phyloP scores from a whole-genome alignment of 73 alveolate genomes.

The Halteria grandinella region DNA sequence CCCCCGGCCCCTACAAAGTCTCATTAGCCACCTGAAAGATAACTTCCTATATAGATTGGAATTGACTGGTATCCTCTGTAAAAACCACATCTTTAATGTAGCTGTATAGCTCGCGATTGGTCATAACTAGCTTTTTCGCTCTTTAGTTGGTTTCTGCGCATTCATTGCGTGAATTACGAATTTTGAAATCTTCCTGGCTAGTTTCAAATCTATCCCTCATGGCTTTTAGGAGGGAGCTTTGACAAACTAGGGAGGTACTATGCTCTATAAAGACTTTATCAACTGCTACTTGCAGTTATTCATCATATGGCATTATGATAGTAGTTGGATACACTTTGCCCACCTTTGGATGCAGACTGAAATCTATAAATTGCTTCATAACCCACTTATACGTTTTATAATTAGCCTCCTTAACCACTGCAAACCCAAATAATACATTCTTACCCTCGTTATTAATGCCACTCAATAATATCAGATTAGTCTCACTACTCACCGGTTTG shows the following conservation, averaged over 20 bases:
- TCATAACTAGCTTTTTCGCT: too few relatives aligned
- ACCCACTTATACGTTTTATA: constrained; percentile 13
- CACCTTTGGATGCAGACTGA: constrained; percentile 6
- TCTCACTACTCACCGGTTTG: background rate
- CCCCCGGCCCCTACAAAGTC: too few relatives aligned
- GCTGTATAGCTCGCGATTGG: too few relatives aligned
- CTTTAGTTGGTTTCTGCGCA: too few relatives aligned
- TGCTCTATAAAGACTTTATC: background rate
- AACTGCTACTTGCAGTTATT: constrained; percentile 13
- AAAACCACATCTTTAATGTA: constrained; percentile 35
- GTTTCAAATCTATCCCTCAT: too few relatives aligned
- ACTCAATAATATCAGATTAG: background rate
- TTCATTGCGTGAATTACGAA: too few relatives aligned
- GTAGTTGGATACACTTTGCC: constrained; percentile 38
- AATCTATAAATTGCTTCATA: constrained; percentile 25
- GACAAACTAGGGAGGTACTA: too few relatives aligned
- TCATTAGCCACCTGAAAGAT: constrained; percentile 28
- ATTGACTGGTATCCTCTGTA: constrained; percentile 8
- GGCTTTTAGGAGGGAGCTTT: too few relatives aligned
- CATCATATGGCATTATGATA: constrained; percentile 14
- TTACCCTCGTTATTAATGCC: constrained; percentile 47
- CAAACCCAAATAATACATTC: constrained; percentile 52
- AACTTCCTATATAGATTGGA: constrained; percentile 21
- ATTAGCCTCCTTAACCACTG: constrained; percentile 10
- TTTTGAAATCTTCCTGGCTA: too few relatives aligned